Conservation (phyloP, 345 rosid species). For the Citropsis articulata region DNA sequence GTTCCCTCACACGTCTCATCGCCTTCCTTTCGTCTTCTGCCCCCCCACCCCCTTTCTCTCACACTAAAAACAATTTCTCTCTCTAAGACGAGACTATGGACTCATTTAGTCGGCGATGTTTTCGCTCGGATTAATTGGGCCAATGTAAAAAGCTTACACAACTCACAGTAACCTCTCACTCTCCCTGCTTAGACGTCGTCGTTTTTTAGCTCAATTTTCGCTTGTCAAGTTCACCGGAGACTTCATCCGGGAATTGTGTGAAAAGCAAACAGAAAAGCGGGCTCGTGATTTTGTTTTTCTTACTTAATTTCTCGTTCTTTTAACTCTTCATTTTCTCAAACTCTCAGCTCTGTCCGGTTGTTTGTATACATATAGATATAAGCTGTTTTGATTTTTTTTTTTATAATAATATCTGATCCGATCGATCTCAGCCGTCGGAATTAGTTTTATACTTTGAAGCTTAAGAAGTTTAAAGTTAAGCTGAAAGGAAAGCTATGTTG, state of each 20-base stretch:
- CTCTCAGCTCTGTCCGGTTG: conserved; percentile 1
- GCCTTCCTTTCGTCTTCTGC: background rate
- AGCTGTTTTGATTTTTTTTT: background rate
- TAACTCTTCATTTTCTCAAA: background rate
- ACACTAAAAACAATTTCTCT: background rate
- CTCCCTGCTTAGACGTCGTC: conserved; percentile 7
- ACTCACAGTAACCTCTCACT: background rate
- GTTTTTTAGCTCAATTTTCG: background rate
- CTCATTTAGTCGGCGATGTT: conserved; percentile 24
- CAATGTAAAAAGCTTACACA: conserved; percentile 10
- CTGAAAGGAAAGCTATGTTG: conserved; percentile 46
- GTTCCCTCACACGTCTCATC: conserved; percentile 47
- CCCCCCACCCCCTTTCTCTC: background rate
- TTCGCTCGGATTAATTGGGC: conserved; percentile 15
- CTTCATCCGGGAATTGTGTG: background rate
- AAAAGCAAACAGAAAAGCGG: background rate
- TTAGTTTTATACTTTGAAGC: conserved; percentile 15
- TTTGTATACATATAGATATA: too few species aligned
- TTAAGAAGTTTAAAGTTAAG: background rate
- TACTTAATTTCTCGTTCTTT: conserved; percentile 11
- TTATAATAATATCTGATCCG: conserved; percentile 17
- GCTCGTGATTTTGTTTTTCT: background rate
- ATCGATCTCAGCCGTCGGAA: conserved; percentile 21
- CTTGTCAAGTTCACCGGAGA: conserved; percentile 7
- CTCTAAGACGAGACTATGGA: background rate